Base-by-base conservation (phyloP, 768 basidiomycete species). In the Trametes cubensis region DNA sequence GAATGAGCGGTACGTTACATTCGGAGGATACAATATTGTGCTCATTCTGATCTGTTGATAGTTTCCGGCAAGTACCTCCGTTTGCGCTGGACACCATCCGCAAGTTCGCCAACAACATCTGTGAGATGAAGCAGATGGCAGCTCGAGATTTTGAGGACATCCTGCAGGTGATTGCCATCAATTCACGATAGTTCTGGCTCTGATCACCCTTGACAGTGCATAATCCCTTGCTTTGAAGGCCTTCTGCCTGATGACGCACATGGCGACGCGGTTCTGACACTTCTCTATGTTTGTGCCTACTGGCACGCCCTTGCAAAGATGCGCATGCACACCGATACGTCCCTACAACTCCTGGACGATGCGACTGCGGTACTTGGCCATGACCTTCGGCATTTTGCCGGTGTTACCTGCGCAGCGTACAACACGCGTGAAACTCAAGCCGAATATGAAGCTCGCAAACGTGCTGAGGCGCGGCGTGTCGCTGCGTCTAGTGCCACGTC, bases 261-360 rank as follows among this genome's bases (percentile, higher is more conserved):
- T 44, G 69, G 75, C 13, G 23, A 39, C 3, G 17, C 53, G 0
- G 53, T 78, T 10, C 23, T 63, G 0, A 52, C 46, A 0, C 60
- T 74, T 1, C 66, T 75, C 0, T 79, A 66, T 60, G n/a, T 53
- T 0, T 45, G 68, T 2, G 69, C 67, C 3, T 49, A 66, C 3
- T 79, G 77, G 78, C 77, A 79, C 50, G 71, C 69, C 0, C 56
- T 74, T 1, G 74, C 75, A 0, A 79, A 79, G 42, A 56, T 76
- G 0, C 69, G 67, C 6, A 67, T 75, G 34, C 78, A 79, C 45
- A 75, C 74, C 0, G 70, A 75, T 1, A 25, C 68, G 0, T 67
- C 72, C 0, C 68, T 77, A 0, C 0, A 14, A 0, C 21, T 56
- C 1, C 66, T 78, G 0, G 59, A 73, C 1, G n/a, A 62, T 0